Evolutionary conservation across 106 monocot genomes (phyloP).

Genomic region (Apostasia shenzhenica): DNA sequence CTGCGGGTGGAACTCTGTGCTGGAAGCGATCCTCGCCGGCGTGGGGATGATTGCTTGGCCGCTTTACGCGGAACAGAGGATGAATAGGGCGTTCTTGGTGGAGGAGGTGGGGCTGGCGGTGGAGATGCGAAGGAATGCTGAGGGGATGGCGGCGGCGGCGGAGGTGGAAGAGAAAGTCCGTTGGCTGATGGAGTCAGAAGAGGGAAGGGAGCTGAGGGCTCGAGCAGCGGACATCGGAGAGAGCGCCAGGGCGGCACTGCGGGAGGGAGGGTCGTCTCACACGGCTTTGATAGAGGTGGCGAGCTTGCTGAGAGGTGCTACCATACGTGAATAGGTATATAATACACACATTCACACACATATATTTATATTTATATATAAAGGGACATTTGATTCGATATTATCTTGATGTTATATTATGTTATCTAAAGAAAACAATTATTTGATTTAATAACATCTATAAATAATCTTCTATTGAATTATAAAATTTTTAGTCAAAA

Average conservation of each 20-base stretch:
- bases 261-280: conserved; percentile 22
- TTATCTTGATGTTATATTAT: too few species aligned
- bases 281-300: conserved; percentile 18
- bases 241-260: conserved; percentile 14
- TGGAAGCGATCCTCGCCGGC: conserved; percentile 51
- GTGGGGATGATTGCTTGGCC: conserved; percentile 74
- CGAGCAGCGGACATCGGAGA: conserved; percentile 19
- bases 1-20: conserved; percentile 66
- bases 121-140: conserved; percentile 31
- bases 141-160: conserved; percentile 32
- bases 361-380: too few species aligned
- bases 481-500: too few species aligned
- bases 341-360: too few species aligned
- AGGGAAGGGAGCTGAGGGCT: conserved; percentile 19
- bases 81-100: conserved; percentile 51
- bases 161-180: conserved; percentile 53
- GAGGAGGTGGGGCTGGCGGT: conserved; percentile 38
- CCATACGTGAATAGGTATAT: too few species aligned
- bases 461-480: too few species aligned
- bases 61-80: conserved; percentile 60
- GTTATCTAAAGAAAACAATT: too few species aligned
- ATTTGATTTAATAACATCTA: too few species aligned
- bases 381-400: too few species aligned
- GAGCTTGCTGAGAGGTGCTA: not conserved
- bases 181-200: conserved; percentile 55